Conservation (phyloP, 2,329 filamentous ascomycete species). For the Colletotrichum endophyticum region DNA sequence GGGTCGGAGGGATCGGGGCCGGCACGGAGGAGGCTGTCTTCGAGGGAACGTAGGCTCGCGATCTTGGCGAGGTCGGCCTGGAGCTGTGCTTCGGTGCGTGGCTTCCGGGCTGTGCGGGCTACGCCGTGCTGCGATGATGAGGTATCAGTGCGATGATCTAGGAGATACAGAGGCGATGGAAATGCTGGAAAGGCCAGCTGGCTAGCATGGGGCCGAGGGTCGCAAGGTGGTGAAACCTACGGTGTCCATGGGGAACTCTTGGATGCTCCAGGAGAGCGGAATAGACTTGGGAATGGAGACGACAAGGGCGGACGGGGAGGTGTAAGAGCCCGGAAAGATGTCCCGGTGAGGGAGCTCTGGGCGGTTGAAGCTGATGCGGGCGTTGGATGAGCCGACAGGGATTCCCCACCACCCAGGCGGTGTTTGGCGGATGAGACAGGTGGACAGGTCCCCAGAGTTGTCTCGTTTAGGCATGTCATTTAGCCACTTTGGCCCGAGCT, state of each 20-base stretch:
- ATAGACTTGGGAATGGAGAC: not conserved
- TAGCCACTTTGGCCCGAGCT: slow-evolving; percentile 5
- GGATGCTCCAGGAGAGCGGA: slow-evolving; percentile 1
- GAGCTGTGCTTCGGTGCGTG: slow-evolving; percentile 71
- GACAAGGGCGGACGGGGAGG: not conserved
- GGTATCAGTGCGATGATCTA: not conserved
- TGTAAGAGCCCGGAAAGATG: not conserved
- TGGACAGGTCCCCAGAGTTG: not conserved
- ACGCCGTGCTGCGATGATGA: slow-evolving; percentile 75
- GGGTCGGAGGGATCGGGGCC: slow-evolving; percentile 19
- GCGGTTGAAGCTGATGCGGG: slow-evolving; percentile 3
- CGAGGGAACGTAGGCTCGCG: slow-evolving; percentile 73
- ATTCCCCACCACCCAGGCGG: slow-evolving; percentile 7
- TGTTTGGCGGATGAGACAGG: not conserved
- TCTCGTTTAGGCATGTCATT: not conserved
- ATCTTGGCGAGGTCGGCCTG: slow-evolving; percentile 79
- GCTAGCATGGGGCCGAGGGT: not conserved
- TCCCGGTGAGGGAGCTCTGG: slow-evolving; percentile 11
- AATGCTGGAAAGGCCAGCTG: not conserved
- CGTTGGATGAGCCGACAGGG: not conserved
- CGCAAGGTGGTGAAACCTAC: slow-evolving; percentile 21
- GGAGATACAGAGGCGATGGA: not conserved
- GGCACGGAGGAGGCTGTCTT: slow-evolving; percentile 38
- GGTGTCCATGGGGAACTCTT: slow-evolving; percentile 18
- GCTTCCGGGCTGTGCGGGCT: slow-evolving; percentile 65